Evolutionary conservation across 2,329 filamentous ascomycete genomes (phyloP).

Genomic region (Fusarium nygamai): DNA sequence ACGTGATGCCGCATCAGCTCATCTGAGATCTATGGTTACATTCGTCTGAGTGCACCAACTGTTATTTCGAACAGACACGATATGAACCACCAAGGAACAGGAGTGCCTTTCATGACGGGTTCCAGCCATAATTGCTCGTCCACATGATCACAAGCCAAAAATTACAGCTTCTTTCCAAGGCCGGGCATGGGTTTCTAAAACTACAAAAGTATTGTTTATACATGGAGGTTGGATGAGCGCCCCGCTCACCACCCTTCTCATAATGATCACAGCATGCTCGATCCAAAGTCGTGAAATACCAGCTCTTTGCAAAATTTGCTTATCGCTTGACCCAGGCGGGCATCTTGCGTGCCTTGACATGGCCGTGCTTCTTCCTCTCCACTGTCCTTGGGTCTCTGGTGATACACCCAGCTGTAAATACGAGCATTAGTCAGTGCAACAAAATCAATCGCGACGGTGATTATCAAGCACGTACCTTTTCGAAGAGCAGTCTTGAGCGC

Average conservation of each 20-base stretch:
- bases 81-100: not conserved
- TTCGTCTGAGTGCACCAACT: not conserved
- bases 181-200: conserved; percentile 39
- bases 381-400: conserved; percentile 91
- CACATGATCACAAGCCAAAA: conserved; percentile 13
- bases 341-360: conserved; percentile 97
- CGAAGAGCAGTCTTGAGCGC: conserved; percentile 86
- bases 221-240: conserved; percentile 31
- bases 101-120: not conserved
- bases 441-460: conserved; percentile 8
- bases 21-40: conserved; percentile 1
- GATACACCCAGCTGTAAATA: conserved; percentile 81
- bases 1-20: not conserved
- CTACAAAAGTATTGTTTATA: conserved; percentile 44
- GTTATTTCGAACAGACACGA: not conserved
- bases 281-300: conserved; percentile 21
- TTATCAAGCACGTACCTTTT: conserved; percentile 73
- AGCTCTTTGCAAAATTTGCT: conserved; percentile 24
- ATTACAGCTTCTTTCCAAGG: conserved; percentile 16
- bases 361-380: conserved; percentile 97
- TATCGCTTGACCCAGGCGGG: conserved; percentile 95
- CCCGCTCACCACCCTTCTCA: conserved; percentile 32
- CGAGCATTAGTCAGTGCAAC: conserved; percentile 53
- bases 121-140: not conserved
- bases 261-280: conserved; percentile 30